These are phyloP conservation scores for Trichoderma pleuroti DNA, from an alignment of 2,329 filamentous ascomycete species.

Conservation along the genomic window DNA sequence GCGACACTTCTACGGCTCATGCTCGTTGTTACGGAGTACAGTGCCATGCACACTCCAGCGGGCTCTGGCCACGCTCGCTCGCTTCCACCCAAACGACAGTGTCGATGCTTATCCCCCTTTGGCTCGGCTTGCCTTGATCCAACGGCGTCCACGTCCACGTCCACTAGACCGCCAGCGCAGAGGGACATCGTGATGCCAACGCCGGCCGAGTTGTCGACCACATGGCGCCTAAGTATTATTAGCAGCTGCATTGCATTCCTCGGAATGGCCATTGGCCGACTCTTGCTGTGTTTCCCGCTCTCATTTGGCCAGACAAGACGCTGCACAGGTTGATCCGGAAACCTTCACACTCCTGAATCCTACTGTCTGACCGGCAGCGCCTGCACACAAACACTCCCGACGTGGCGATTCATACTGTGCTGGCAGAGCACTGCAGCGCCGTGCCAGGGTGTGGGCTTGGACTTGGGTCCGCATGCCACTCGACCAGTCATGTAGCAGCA, in stretches of 20 bases:
- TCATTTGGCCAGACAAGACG: neutral
- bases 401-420: conserved; percentile 6
- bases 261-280: neutral
- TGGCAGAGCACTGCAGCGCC: conserved; percentile 4
- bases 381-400: neutral
- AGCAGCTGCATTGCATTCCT: conserved; percentile 16
- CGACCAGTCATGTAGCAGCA: conserved; percentile 20
- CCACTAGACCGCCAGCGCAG: conserved; percentile 3
- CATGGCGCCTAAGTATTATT: conserved; percentile 20
- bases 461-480: conserved; percentile 20
- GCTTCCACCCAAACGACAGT: conserved; percentile 1
- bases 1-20: neutral
- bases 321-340: conserved; percentile 2
- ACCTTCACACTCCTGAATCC: conserved; percentile 16
- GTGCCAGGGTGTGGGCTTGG: conserved; percentile 14
- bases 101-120: neutral
- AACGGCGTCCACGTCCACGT: neutral
- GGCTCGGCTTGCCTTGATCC: neutral
- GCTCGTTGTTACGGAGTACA: neutral
- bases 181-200: conserved; percentile 13
- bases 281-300: neutral
- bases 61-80: neutral
- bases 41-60: neutral
- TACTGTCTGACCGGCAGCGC: conserved; percentile 13
- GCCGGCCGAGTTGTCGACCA: conserved; percentile 15